phyloP scores from a whole-genome alignment of 371 early-diverging fungal genomes.

The Zychaea mexicana region DNA sequence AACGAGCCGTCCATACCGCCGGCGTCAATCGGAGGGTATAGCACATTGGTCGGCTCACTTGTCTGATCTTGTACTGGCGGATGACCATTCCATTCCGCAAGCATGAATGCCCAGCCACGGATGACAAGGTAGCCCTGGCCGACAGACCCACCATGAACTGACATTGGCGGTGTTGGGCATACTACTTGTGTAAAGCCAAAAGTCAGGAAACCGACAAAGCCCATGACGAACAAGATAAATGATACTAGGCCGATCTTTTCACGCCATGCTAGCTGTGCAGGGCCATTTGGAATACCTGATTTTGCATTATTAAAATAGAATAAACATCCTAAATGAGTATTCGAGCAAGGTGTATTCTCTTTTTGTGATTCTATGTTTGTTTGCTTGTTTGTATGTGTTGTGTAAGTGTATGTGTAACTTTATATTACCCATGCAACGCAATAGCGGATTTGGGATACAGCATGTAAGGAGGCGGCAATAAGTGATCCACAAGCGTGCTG shows the following conservation, averaged over 20 bases:
- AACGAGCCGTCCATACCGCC: constrained; percentile 65
- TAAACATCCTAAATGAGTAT: too few relatives aligned
- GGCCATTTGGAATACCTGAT: constrained; percentile 34
- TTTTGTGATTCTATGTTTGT: too few relatives aligned
- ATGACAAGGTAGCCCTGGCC: constrained; percentile 49
- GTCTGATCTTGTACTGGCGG: constrained; percentile 38
- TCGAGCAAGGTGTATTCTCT: too few relatives aligned
- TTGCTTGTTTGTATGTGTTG: too few relatives aligned
- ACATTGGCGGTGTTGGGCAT: constrained; percentile 44
- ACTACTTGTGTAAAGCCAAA: constrained; percentile 62
- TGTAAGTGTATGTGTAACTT: too few relatives aligned
- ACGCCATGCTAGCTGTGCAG: constrained; percentile 78
- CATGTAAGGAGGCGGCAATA: constrained; percentile 58
- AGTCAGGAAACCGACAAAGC: constrained; percentile 57
- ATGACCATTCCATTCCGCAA: constrained; percentile 53
- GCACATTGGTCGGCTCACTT: constrained; percentile 45
- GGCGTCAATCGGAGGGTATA: constrained; percentile 62
- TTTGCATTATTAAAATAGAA: too few relatives aligned
- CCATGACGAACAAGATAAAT: constrained; percentile 57
- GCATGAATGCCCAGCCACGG: constrained; percentile 58
- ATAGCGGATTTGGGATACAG: constrained; percentile 44
- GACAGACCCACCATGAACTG: constrained; percentile 34
- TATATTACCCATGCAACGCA: constrained; percentile 5
- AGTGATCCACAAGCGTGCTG: constrained; percentile 36
- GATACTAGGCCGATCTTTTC: constrained; percentile 82